Evolutionary conservation across 2,329 filamentous ascomycete genomes (phyloP).

Genomic region (Fusarium armeniacum): DNA sequence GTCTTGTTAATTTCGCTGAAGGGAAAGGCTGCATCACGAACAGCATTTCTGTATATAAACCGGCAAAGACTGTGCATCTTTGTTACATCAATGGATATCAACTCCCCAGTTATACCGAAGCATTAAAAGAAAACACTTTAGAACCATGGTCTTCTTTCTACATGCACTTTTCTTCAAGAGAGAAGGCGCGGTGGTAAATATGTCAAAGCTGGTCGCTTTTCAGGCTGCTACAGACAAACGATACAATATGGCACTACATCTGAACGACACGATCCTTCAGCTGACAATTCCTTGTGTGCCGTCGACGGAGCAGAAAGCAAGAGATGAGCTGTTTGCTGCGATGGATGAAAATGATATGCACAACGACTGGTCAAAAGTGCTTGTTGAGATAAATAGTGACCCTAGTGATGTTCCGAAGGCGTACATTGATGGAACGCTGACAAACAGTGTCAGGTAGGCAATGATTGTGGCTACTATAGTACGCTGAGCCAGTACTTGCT

Average conservation of each 20-base stretch:
- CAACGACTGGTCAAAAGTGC: neutral
- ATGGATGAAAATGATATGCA: neutral
- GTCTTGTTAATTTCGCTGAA: neutral
- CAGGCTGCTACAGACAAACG: neutral
- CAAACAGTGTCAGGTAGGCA: no score
- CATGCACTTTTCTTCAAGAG: neutral
- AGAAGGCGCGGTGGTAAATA: neutral
- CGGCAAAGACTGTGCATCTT: neutral
- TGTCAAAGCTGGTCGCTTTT: neutral
- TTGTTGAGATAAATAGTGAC: neutral
- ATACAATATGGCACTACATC: neutral
- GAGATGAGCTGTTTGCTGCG: neutral
- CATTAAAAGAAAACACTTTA: neutral
- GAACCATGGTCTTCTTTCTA: neutral
- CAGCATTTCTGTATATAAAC: neutral
- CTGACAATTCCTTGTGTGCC: neutral
- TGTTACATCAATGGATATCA: neutral
- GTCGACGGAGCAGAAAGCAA: neutral
- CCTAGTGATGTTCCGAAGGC: neutral
- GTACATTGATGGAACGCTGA: neutral
- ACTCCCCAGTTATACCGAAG: neutral
- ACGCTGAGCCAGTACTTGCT: no score
- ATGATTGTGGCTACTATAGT: no score
- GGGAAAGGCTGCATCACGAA: neutral
- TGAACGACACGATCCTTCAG: neutral